These are phyloP conservation scores for Cyamopsis tetragonoloba DNA, from an alignment of 306 rosid genomes.

Conservation along the genomic window DNA sequence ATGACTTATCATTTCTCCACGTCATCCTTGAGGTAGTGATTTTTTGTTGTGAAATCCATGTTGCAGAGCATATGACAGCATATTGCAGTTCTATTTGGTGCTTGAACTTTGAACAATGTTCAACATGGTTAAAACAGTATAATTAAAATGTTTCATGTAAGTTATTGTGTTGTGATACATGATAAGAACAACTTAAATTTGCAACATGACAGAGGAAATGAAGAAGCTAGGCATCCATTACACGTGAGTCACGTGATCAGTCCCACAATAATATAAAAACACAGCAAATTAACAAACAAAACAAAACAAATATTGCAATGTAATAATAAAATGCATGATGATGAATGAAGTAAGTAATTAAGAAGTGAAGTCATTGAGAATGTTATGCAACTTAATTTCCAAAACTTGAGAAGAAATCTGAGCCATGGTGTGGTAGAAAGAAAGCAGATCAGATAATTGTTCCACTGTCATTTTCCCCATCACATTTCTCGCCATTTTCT, in stretches of 20 bases:
- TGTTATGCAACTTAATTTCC: conserved; percentile 49
- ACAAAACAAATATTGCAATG: not conserved
- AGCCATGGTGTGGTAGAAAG: conserved; percentile 78
- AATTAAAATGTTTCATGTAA: not conserved
- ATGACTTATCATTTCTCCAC: too few species aligned
- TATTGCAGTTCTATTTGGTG: not conserved
- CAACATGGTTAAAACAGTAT: conserved; percentile 8
- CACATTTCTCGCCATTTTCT: conserved; percentile 50
- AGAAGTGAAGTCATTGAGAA: conserved; percentile 27
- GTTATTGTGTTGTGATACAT: not conserved
- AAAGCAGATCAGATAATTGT: conserved; percentile 67
- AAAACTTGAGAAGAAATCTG: conserved; percentile 66
- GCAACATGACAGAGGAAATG: not conserved
- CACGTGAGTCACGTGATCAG: conserved; percentile 36
- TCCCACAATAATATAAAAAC: not conserved
- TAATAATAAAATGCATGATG: too few species aligned
- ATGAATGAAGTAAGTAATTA: too few species aligned
- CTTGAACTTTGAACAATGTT: conserved; percentile 1
- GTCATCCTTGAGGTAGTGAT: too few species aligned
- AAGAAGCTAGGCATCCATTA: not conserved
- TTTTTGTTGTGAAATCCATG: too few species aligned
- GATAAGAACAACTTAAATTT: not conserved
- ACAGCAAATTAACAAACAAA: too few species aligned
- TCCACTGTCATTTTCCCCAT: conserved; percentile 67
- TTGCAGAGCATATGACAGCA: not conserved